Evolutionary conservation across 2,329 filamentous ascomycete species (phyloP).

Genomic region (Gyromitra esculenta): DNA sequence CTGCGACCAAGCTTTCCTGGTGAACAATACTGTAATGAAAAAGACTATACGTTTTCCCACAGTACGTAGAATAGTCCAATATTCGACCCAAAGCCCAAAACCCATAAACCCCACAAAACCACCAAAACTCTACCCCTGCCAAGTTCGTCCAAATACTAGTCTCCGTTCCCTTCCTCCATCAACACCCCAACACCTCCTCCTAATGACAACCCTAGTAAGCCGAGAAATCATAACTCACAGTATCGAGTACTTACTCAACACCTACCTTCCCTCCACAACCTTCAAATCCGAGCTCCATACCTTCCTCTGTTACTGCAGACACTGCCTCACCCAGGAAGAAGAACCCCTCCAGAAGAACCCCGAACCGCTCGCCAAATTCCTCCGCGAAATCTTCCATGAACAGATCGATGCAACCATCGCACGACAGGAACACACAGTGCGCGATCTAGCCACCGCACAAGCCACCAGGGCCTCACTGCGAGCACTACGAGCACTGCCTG

Average conservation of each 20-base stretch:
- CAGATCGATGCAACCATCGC: background rate
- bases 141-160: background rate
- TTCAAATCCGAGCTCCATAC: background rate
- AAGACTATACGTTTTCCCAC: too few species aligned
- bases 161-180: background rate
- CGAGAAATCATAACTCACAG: background rate
- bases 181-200: background rate
- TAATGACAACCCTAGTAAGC: background rate
- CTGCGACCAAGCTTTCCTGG: too few species aligned
- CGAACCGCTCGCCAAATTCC: constrained; percentile 1
- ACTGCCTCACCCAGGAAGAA: background rate
- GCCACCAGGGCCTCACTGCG: background rate
- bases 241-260: constrained; percentile 7
- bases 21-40: too few species aligned
- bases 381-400: background rate
- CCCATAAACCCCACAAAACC: background rate
- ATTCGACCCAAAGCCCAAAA: too few species aligned
- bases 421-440: background rate
- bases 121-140: background rate
- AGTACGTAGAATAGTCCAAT: too few species aligned
- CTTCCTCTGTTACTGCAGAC: background rate
- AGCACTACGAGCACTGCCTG: background rate
- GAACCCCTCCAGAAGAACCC: background rate
- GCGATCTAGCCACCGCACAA: background rate
- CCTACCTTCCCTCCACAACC: background rate